Percentiles rank a stretch among this genome's conserved stretches.
Evolutionary conservation across 2,329 filamentous ascomycete genomes (phyloP).

Genomic region (Fonsecaea pugnacius): DNA sequence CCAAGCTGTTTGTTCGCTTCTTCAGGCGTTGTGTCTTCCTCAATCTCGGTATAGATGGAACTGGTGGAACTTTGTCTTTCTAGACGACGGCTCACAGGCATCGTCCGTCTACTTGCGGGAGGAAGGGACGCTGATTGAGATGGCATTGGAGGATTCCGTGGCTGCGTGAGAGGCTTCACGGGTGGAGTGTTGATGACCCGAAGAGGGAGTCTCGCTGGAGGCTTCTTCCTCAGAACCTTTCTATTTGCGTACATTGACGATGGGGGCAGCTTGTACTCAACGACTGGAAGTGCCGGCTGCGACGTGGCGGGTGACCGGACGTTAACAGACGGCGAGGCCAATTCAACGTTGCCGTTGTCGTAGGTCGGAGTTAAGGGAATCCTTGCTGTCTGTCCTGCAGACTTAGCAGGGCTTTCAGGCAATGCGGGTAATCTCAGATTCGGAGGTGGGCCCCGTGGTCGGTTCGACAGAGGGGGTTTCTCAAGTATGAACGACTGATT

Average conservation of each 20-base stretch:
- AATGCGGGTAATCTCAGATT: slow-evolving; percentile 25
- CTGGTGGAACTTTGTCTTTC: slow-evolving; percentile 30
- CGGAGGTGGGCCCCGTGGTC: slow-evolving; percentile 21
- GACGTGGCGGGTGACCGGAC: slow-evolving; percentile 11
- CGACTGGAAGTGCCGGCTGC: slow-evolving; percentile 6
- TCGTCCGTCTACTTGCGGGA: neutral
- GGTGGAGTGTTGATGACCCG: slow-evolving; percentile 7
- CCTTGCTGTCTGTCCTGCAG: slow-evolving; percentile 45
- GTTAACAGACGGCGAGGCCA: slow-evolving; percentile 16
- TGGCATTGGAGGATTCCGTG: slow-evolving; percentile 18
- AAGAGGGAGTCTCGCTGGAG: slow-evolving; percentile 23
- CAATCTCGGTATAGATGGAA: slow-evolving; percentile 41
- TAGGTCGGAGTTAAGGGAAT: slow-evolving; percentile 39
- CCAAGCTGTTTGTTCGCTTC: slow-evolving; percentile 30
- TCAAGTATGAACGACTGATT: slow-evolving; percentile 31
- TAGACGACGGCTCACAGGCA: neutral
- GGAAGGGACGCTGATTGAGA: neutral
- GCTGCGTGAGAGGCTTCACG: slow-evolving; percentile 18
- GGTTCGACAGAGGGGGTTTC: slow-evolving; percentile 22
- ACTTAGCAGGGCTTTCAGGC: slow-evolving; percentile 29
- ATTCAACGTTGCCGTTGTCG: slow-evolving; percentile 35
- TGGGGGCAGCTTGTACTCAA: slow-evolving; percentile 30
- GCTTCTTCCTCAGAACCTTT: slow-evolving; percentile 25
- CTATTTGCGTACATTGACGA: slow-evolving; percentile 31
- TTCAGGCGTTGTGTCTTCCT: slow-evolving; percentile 33